Evolutionary conservation across 306 rosid species (phyloP).

Genomic region (Ammopiptanthus mongolicus): DNA sequence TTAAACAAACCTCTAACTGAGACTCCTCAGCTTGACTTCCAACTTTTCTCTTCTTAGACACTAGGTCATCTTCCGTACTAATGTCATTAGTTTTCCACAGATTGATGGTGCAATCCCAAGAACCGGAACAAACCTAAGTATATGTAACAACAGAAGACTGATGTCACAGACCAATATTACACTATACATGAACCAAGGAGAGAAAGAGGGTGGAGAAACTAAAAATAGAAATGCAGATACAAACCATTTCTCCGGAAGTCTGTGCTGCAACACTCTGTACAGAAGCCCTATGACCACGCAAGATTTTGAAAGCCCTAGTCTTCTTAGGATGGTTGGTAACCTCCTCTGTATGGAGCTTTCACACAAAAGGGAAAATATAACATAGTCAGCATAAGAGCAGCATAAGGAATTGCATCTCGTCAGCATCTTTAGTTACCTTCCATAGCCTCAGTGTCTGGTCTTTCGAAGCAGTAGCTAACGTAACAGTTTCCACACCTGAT

Average conservation of each 20-base stretch:
- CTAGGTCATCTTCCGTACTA: conserved; percentile 51
- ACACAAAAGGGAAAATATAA: conserved; percentile 8
- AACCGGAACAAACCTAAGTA: conserved; percentile 83
- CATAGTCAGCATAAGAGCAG: conserved; percentile 17
- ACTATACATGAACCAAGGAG: background rate
- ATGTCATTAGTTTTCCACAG: conserved; percentile 63
- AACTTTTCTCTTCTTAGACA: conserved; percentile 75
- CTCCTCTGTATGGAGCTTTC: conserved; percentile 57
- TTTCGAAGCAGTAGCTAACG: conserved; percentile 80
- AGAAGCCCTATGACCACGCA: conserved; percentile 74
- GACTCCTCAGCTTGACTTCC: conserved; percentile 52
- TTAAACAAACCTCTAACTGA: conserved; percentile 60
- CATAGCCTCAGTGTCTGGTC: conserved; percentile 84
- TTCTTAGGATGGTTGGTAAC: conserved; percentile 36
- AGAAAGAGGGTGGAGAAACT: background rate
- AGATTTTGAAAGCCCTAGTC: conserved; percentile 65
- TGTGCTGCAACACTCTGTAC: conserved; percentile 79
- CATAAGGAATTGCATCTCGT: background rate
- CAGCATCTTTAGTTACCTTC: conserved; percentile 54
- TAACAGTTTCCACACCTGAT: conserved; percentile 46
- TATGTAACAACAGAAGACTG: background rate
- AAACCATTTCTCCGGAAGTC: conserved; percentile 67
- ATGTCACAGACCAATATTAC: conserved; percentile 12
- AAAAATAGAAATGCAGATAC: background rate
- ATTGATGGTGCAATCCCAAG: conserved; percentile 90